Conservation (phyloP, 2,329 filamentous ascomycete species). For the Alternaria arborescens region DNA sequence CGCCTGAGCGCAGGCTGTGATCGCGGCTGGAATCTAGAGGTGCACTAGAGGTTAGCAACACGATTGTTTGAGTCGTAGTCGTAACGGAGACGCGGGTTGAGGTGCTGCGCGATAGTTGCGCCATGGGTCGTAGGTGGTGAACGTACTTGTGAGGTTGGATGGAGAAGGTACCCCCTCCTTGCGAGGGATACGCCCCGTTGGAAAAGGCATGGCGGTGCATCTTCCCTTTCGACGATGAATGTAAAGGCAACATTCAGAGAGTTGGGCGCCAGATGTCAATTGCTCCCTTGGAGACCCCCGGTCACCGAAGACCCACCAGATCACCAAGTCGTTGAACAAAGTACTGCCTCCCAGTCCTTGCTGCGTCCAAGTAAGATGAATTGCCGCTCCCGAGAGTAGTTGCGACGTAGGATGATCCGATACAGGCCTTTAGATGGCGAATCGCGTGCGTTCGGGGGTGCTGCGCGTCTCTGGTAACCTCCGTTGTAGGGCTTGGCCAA, state of each 20-base stretch:
- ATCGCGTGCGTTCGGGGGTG: slow-evolving; percentile 21
- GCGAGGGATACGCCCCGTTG: slow-evolving; percentile 78
- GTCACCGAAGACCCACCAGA: slow-evolving; percentile 46
- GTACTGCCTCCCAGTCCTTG: slow-evolving; percentile 21
- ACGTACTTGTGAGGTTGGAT: slow-evolving; percentile 88
- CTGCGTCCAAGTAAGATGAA: slow-evolving; percentile 9
- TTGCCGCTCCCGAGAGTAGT: slow-evolving; percentile 25
- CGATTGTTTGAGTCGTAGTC: slow-evolving; percentile 27
- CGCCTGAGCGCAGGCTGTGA: slow-evolving; percentile 76
- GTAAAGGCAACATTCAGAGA: slow-evolving; percentile 67
- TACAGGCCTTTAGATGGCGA: slow-evolving; percentile 15
- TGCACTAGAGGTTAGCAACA: slow-evolving; percentile 44
- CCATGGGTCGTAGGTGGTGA: slow-evolving; percentile 36
- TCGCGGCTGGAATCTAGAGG: slow-evolving; percentile 81
- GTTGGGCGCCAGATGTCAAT: slow-evolving; percentile 34
- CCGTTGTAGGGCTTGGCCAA: slow-evolving; percentile 38
- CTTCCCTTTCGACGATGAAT: slow-evolving; percentile 68
- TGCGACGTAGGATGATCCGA: slow-evolving; percentile 11
- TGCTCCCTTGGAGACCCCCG: slow-evolving; percentile 49
- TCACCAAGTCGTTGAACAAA: slow-evolving; percentile 31
- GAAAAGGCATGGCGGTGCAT: slow-evolving; percentile 89
- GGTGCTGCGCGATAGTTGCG: slow-evolving; percentile 26
- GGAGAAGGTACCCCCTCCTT: slow-evolving; percentile 77
- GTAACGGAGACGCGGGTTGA: slow-evolving; percentile 29
- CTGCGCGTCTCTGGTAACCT: slow-evolving; percentile 32